Base-by-base conservation (phyloP, 2,329 filamentous ascomycete species). In the Monilinia vaccinii-corymbosi region DNA sequence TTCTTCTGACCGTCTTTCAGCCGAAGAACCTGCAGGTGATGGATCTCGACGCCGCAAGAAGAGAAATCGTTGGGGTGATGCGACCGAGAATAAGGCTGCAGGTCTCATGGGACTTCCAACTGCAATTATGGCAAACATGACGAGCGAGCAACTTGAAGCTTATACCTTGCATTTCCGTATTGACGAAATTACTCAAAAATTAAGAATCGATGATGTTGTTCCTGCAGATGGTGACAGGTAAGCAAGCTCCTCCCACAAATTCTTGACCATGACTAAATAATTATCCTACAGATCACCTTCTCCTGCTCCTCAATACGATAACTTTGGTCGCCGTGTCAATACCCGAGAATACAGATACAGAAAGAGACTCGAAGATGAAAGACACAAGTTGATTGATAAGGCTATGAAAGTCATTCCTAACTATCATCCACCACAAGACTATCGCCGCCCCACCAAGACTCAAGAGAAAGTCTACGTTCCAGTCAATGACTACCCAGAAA, bases 391-490 rank as follows among this genome's bases (percentile, higher is more conserved):
- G 70, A 90, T 99, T 73, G 94, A 99, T 74, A 97, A 95, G 81
- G 94, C 94, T 70, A 96, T 97, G 90, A 97, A 97, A 81, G 91
- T 90, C 72, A 97, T 99, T 75, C 93, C 94, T 79, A 97, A 97
- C 84, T 99, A 99, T 75, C 91, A 97, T 74, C 94, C 94, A 71
- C 94, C 94, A 62, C 90, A 93, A 82, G 94, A 99, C 76, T 99
- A 99, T 77, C 91, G 94, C 75, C 90, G 94, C 71, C 94, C 94
- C 64, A 97, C 93, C 75, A 99, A 99, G 88, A 99, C 94, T 74
- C 94, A 99, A 79, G 94, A 99, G 83, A 99, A 99, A 83, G 95
- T 99, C 88, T 99, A 99, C 76, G 94, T 99, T 76, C 94, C 94
- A 75, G 94, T 99, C 80, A 99, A 99, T 85, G 94, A 99, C 78